Conservation (phyloP, 116 monocot genomes). For the Zostera marina region DNA sequence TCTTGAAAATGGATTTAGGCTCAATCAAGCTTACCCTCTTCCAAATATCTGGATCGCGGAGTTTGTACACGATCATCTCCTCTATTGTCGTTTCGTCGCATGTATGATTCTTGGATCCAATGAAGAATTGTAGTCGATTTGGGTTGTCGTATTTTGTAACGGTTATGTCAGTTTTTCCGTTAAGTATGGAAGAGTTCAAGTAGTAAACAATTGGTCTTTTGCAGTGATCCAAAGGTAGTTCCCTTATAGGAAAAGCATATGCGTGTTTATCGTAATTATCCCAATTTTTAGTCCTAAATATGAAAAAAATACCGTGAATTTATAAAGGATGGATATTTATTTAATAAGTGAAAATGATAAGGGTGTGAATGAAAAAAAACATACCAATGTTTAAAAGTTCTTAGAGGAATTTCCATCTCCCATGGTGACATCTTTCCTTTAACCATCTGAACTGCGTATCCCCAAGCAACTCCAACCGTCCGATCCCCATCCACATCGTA, state of each 20-base stretch:
- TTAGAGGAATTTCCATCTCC: conserved; percentile 40
- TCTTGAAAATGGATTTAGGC: no score
- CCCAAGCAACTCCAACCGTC: conserved; percentile 81
- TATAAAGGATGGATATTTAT: no score
- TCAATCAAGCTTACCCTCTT: conserved; percentile 55
- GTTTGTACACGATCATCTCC: conserved; percentile 54
- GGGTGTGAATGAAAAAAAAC: no score
- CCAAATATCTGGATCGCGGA: conserved; percentile 65
- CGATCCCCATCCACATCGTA: conserved; percentile 23
- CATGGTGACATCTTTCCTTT: conserved; percentile 24
- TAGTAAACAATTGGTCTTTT: conserved; percentile 63
- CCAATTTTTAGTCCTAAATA: conserved; percentile 56
- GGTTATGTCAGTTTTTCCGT: neutral
- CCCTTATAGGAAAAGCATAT: conserved; percentile 72
- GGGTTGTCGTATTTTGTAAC: conserved; percentile 17
- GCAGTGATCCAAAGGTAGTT: conserved; percentile 60
- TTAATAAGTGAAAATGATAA: no score
- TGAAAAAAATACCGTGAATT: no score
- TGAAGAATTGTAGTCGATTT: conserved; percentile 5
- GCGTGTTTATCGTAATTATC: conserved; percentile 85
- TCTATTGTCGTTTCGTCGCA: conserved; percentile 55
- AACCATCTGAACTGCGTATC: conserved; percentile 62
- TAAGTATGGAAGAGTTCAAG: conserved; percentile 6
- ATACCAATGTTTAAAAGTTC: neutral
- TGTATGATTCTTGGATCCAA: conserved; percentile 7